Conservation (phyloP, 441 rosid genomes). For the Rhodomyrtus psidioides region DNA sequence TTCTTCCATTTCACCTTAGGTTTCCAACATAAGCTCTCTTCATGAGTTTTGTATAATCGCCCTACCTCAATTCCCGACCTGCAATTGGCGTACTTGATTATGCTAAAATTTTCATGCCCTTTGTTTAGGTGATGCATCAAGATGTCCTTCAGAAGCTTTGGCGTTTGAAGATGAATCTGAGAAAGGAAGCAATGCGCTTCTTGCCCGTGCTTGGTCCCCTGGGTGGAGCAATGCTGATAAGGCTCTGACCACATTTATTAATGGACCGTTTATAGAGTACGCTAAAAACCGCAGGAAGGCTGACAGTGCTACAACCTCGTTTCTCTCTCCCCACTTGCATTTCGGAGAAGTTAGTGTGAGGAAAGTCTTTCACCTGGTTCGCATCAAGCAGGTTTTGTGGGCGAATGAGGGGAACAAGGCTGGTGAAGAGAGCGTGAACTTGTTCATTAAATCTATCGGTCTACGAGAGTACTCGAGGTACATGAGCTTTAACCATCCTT, state of each 20-base stretch:
- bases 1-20: background rate
- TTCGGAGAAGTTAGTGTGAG: constrained; percentile 95
- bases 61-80: background rate
- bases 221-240: constrained; percentile 95
- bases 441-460: constrained; percentile 90
- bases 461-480: constrained; percentile 95
- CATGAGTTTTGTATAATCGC: background rate
- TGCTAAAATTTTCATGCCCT: background rate
- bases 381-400: constrained; percentile 92
- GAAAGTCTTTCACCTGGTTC: constrained; percentile 87
- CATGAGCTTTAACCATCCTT: constrained; percentile 91
- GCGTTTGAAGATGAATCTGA: constrained; percentile 89
- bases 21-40: background rate
- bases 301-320: constrained; percentile 93
- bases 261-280: constrained; percentile 87
- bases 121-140: constrained; percentile 62
- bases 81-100: background rate
- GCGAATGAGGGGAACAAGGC: constrained; percentile 91
- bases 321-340: constrained; percentile 94
- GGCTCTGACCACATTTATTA: constrained; percentile 79
- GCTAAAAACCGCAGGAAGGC: constrained; percentile 86
- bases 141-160: constrained; percentile 56
- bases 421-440: constrained; percentile 87
- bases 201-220: constrained; percentile 96
- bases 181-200: constrained; percentile 95